Conservation (phyloP, 371 early-diverging fungal genomes). For the Lichtheimia hyalospora region DNA sequence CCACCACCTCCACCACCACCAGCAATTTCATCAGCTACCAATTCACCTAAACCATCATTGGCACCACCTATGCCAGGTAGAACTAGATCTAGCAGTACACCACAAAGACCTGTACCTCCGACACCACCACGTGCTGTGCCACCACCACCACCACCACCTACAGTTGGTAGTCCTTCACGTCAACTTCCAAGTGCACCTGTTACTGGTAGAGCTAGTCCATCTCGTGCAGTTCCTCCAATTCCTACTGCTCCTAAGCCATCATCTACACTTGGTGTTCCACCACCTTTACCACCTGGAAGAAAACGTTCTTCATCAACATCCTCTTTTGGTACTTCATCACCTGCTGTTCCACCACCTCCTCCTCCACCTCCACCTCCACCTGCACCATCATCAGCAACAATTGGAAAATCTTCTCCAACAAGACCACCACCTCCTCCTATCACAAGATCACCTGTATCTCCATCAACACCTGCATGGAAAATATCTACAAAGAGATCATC, state of each 20-base stretch:
- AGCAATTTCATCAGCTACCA: slow-evolving; percentile 15
- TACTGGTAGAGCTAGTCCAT: slow-evolving; percentile 18
- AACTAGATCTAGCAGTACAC: slow-evolving; percentile 42
- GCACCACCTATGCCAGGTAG: slow-evolving; percentile 35
- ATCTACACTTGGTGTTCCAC: slow-evolving; percentile 23
- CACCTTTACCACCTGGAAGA: slow-evolving; percentile 40
- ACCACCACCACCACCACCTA: slow-evolving; percentile 34
- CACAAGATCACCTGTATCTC: slow-evolving; percentile 1
- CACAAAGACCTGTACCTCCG: slow-evolving; percentile 42
- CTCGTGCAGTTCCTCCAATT: slow-evolving; percentile 8
- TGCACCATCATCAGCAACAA: slow-evolving; percentile 4
- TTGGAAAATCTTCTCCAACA: neutral
- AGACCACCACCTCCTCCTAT: slow-evolving; percentile 13
- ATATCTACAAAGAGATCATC: neutral
- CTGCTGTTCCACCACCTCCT: slow-evolving; percentile 19
- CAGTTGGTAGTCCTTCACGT: slow-evolving; percentile 11
- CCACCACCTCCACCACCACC: slow-evolving; percentile 17
- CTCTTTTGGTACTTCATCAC: slow-evolving; percentile 11
- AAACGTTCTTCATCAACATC: slow-evolving; percentile 32
- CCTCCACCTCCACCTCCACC: slow-evolving; percentile 25
- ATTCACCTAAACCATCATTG: slow-evolving; percentile 24
- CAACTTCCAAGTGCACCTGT: slow-evolving; percentile 7
- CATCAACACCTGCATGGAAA: slow-evolving; percentile 11
- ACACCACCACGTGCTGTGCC: slow-evolving; percentile 37
- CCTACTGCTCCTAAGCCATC: slow-evolving; percentile 10